Evolutionary conservation across 2,329 filamentous ascomycete species (phyloP), one percentile per base, ranked within the genome.

Genomic region (Zymoseptoria brevis): DNA sequence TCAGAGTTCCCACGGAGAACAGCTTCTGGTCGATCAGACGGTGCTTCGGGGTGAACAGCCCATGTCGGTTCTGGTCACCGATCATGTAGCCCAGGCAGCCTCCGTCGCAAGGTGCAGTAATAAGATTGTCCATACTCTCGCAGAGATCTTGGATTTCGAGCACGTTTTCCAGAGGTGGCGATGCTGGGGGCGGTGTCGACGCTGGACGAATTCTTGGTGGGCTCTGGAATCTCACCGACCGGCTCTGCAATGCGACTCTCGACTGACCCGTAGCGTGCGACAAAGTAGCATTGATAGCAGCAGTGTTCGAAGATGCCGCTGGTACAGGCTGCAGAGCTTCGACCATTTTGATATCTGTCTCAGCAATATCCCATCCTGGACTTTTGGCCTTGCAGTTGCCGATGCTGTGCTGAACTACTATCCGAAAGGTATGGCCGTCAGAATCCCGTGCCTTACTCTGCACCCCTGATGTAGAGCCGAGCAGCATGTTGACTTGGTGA

Each of bases 401-500:
- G 16, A 13, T 13, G 8, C 52, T 55, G 26, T 60, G 58, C 21
- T 60, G 55, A 13, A 60, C 26, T 6, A 60, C 55, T 26, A 57
- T 55, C 21, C 58, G 50, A 19, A 57, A 60, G 9, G 26, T 49
- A 41, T 52, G n/a, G 19, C 24, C 50, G 4, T 53, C 24, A 16
- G 22, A 26, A 13, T 35, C 19, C 22, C 50, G 11, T n/a, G 54
- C 51, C 24, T 19, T 22, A 4, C 19, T 13, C 26, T 21, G 53
- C 55, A 26, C 24, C 50, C 19, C 16, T 8, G 35, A 11, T 21
- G 5, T 19, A 19, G 41, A 50, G 13, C 9, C 16, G 19, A 63
- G 51, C 26, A 54, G 60, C n/a, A 60, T 54, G 48, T 53, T 60
- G 13, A 50, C 64, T 64, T 52, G 50, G 53, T 72, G 70, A 30